phyloP scores from a whole-genome alignment of 352 stramenopile genomes.

The Phytophthora capsici region DNA sequence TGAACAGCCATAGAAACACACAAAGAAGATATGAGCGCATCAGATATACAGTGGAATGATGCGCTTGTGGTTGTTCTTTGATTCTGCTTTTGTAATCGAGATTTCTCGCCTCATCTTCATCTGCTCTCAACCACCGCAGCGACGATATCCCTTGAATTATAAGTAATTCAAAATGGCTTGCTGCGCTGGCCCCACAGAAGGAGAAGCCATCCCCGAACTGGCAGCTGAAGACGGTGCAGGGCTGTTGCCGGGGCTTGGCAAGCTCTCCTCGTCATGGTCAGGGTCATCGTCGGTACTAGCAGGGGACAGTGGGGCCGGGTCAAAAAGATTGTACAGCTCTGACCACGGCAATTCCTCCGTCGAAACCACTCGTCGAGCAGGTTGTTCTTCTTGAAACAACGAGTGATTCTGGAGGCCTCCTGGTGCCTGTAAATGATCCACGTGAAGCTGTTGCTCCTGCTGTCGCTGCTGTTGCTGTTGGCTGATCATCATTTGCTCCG shows the following conservation, averaged over 20 bases:
- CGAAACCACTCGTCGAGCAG: conserved; percentile 65
- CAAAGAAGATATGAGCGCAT: conserved; percentile 24
- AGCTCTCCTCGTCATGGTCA: conserved; percentile 65
- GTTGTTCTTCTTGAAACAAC: conserved; percentile 66
- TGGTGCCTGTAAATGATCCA: conserved; percentile 30
- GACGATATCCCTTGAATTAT: conserved; percentile 41
- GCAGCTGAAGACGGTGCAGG: conserved; percentile 23
- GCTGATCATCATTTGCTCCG: conserved; percentile 45
- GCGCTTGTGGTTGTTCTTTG: conserved; percentile 16
- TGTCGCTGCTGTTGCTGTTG: conserved; percentile 43
- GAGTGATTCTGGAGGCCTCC: conserved; percentile 64
- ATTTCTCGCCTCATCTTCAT: conserved; percentile 6
- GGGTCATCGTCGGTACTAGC: conserved; percentile 56
- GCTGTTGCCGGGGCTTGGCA: conserved; percentile 38
- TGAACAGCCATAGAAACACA: conserved; percentile 27
- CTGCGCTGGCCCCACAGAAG: conserved; percentile 25
- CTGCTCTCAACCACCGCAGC: conserved; percentile 7
- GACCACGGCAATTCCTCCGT: conserved; percentile 82
- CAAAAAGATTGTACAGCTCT: conserved; percentile 85
- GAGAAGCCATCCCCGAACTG: conserved; percentile 20
- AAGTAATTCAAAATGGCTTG: conserved; percentile 71
- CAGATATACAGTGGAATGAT: conserved; percentile 6
- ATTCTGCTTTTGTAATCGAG: conserved; percentile 7
- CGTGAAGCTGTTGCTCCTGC: conserved; percentile 12
- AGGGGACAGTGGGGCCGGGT: conserved; percentile 51